Percentiles rank a stretch among this genome's conserved stretches.
Conservation (phyloP, 257 asterid species). For the Solanum virginianum region DNA sequence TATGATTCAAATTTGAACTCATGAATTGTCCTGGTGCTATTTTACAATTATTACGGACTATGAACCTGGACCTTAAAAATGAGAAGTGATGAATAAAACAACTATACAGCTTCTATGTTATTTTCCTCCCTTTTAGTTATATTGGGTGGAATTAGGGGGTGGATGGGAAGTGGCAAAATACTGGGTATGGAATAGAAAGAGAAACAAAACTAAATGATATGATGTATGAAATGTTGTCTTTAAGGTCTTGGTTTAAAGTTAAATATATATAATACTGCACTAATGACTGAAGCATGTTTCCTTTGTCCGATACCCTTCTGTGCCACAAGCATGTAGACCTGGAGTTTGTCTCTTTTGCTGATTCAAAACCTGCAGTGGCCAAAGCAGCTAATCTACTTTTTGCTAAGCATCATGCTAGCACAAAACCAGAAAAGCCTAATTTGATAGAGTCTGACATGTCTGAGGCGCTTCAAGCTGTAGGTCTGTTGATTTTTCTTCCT, state of each 20-base stretch:
- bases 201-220: neutral
- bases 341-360: conserved; percentile 65
- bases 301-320: conserved; percentile 9
- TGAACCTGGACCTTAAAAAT: neutral
- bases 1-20: neutral
- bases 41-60: neutral
- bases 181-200: neutral
- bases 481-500: conserved; percentile 24
- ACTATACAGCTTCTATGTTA: neutral
- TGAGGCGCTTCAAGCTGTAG: conserved; percentile 56
- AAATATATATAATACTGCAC: neutral
- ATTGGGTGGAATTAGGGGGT: neutral
- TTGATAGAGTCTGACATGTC: conserved; percentile 66
- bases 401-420: conserved; percentile 33
- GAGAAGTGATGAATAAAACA: neutral
- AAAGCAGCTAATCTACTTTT: conserved; percentile 69
- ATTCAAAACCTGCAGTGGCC: conserved; percentile 79
- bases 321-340: conserved; percentile 33
- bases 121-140: neutral
- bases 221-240: neutral
- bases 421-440: conserved; percentile 22
- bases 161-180: neutral
- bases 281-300: conserved; percentile 23
- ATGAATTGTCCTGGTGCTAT: neutral
- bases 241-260: conserved; percentile 4